phyloP scores from a whole-genome alignment of 192 early-diverging fungal genomes.

The Coemansia nantahalensis region DNA sequence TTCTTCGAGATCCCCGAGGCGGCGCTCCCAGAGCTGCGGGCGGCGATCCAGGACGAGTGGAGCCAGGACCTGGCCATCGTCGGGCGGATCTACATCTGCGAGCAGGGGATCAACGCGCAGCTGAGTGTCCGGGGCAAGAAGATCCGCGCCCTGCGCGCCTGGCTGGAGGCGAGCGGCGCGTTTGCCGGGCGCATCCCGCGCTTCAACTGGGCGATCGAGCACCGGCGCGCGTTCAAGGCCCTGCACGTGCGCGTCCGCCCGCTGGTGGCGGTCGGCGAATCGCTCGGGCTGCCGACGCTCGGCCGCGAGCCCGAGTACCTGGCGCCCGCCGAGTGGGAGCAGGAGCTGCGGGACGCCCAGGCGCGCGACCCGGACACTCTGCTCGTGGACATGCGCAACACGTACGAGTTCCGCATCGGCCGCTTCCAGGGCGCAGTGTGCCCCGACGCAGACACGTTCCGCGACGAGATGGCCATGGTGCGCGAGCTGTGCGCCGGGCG shows the following conservation, averaged over 20 bases:
- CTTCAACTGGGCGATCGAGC: slow-evolving; percentile 67
- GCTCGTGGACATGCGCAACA: slow-evolving; percentile 78
- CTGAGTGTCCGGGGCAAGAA: slow-evolving; percentile 61
- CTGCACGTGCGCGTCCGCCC: slow-evolving; percentile 65
- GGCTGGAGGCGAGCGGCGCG: slow-evolving; percentile 44
- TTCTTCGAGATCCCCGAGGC: slow-evolving; percentile 27
- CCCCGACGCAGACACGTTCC: slow-evolving; percentile 71
- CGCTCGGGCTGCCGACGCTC: slow-evolving; percentile 55
- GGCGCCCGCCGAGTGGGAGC: slow-evolving; percentile 65
- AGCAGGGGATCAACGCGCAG: slow-evolving; percentile 81
- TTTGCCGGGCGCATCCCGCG: slow-evolving; percentile 29
- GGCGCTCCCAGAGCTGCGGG: slow-evolving; percentile 5
- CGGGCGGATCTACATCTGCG: slow-evolving; percentile 71
- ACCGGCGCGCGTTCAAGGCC: slow-evolving; percentile 60
- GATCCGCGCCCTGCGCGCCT: slow-evolving; percentile 52
- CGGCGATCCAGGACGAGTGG: slow-evolving; percentile 40
- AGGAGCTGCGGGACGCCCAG: slow-evolving; percentile 29
- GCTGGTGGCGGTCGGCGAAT: slow-evolving; percentile 61
- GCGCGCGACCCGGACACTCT: slow-evolving; percentile 24
- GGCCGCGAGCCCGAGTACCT: slow-evolving; percentile 65
- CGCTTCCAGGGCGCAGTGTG: slow-evolving; percentile 67
- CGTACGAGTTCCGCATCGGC: slow-evolving; percentile 71
- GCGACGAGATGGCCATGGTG: slow-evolving; percentile 65
- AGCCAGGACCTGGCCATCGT: slow-evolving; percentile 53
- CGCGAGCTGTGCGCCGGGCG: slow-evolving; percentile 55